Conservation (phyloP, 177 flowering plant genomes). For the Telopea speciosissima region DNA sequence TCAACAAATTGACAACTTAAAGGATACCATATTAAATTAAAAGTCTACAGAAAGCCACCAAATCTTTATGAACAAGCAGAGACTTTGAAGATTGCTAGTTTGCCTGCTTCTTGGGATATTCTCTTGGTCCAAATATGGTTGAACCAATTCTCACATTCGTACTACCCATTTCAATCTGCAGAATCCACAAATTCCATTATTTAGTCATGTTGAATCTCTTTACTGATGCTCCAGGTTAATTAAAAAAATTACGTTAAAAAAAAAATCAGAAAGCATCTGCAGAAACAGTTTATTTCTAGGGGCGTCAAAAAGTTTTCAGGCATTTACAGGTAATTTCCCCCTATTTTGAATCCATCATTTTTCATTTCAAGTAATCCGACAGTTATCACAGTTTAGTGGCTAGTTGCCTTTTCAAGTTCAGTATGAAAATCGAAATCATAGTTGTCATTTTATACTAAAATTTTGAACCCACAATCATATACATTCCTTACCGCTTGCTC, state of each 20-base stretch:
- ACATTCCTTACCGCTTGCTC: conserved; percentile 71
- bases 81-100: not conserved
- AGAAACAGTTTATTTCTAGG: not conserved
- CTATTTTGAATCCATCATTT: not conserved
- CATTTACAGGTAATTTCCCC: not conserved
- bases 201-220: not conserved
- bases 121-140: conserved; percentile 66
- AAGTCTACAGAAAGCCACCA: not conserved
- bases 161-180: conserved; percentile 96
- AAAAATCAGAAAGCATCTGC: not conserved
- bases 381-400: not conserved
- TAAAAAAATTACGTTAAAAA: no score
- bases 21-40: not conserved
- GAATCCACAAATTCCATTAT: conserved; percentile 9
- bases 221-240: not conserved
- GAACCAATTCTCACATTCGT: conserved; percentile 53
- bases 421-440: no score
- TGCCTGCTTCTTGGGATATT: conserved; percentile 57
- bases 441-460: not conserved
- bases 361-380: not conserved
- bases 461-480: not conserved
- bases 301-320: not conserved
- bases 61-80: not conserved
- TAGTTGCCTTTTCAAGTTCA: not conserved
- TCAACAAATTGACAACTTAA: not conserved